Evolutionary conservation across 2,329 filamentous ascomycete genomes (phyloP), one percentile per base, ranked within the genome.

Genomic region (Gremmenia infestans): DNA sequence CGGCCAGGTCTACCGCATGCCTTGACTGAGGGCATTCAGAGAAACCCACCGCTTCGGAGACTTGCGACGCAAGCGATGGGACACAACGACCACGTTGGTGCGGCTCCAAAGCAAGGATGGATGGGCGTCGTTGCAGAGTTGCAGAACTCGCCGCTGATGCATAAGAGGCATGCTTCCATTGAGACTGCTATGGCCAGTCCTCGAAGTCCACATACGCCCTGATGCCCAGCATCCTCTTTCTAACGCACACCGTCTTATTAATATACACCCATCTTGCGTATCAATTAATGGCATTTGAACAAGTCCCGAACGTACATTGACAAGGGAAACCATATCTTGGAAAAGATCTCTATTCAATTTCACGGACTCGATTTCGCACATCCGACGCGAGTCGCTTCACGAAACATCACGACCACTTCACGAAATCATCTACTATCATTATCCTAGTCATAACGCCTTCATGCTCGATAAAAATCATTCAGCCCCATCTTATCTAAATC

Each of bases 121-220:
- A 79, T 80, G 19, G 81, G 82, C 25, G 82, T 87, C 5, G 80
- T 87, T 22, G 74, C 81, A 53, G 83, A 87, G 64, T 71, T 87
- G 50, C 82, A 86, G 67, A 78, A 72, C 54, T 84, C 81, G 23
- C 83, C 83, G 2, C 69, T 79, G 54, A 77, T 87, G 73, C 81
- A 82, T 50, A 79, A 82, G 64, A 76, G 83, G 15, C 82, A 82
- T 65, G 80, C 81, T n/a, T 83, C 80, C 7, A 81, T 86, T 63
- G 83, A 86, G 69, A 74, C 74, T 61, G 72, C 80, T 58, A 83
- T 83, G 78, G 72, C 74, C 22, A 67, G 56, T 50, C 63, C 62
- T n/a, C 48, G 48, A 35, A 47, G 55, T 49, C 50, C 52, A 22
- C 14, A 19, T 17, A 2, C 47, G 28, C 28, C 42, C n/a, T 19